These are phyloP conservation scores for Colletotrichum spaethianum DNA, from an alignment of 2,329 filamentous ascomycete species.

Conservation along the genomic window DNA sequence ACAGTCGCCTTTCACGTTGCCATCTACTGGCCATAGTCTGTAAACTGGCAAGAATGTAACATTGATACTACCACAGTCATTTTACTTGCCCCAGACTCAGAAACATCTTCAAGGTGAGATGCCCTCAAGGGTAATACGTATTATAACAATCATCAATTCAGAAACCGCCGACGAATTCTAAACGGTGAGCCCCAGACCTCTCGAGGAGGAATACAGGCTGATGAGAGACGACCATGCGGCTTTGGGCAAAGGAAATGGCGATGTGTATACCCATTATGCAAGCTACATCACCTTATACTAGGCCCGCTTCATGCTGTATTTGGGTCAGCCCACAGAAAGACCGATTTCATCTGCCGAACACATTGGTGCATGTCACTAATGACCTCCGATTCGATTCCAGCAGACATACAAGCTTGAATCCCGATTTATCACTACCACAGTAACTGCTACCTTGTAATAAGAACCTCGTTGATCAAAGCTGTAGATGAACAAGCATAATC, in stretches of 20 bases:
- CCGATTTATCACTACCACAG: neutral
- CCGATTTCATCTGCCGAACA: too few species aligned
- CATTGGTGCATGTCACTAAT: too few species aligned
- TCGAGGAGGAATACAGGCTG: neutral
- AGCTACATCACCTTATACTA: neutral
- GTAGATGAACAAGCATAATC: neutral
- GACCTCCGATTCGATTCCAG: too few species aligned
- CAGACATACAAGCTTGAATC: too few species aligned
- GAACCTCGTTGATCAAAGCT: neutral
- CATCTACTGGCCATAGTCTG: too few species aligned
- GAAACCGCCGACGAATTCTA: neutral
- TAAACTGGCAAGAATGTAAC: neutral
- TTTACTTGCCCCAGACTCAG: neutral
- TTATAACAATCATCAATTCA: neutral
- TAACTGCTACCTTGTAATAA: neutral
- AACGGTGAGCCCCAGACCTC: neutral
- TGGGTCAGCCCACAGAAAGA: too few species aligned
- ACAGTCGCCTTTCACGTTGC: neutral
- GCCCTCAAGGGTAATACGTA: neutral
- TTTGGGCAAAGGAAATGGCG: neutral
- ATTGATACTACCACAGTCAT: neutral
- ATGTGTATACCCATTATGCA: neutral
- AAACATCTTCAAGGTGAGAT: slow-evolving; percentile 13
- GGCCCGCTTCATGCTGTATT: too few species aligned
- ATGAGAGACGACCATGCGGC: neutral